Conservation (phyloP, 1,139 yeast species). For the Scheffersomyces titani region DNA sequence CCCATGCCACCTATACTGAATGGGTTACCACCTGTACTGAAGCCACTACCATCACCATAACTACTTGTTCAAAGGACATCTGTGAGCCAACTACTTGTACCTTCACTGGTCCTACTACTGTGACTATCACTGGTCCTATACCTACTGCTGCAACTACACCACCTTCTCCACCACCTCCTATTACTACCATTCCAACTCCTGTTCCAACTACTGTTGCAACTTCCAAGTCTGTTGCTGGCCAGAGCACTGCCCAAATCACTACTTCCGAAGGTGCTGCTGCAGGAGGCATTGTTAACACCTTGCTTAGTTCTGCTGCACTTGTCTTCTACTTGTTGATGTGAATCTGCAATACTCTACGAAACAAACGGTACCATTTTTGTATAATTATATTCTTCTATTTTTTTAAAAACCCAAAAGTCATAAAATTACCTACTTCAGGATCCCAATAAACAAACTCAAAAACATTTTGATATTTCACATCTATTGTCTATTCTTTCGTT, state of each 20-base stretch:
- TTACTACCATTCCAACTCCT: constrained; percentile 22
- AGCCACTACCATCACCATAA: constrained; percentile 16
- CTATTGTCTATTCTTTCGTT: background rate
- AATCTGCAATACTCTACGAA: too few relatives aligned
- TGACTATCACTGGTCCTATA: constrained; percentile 10
- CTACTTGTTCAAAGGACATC: constrained; percentile 12
- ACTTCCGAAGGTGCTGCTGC: background rate
- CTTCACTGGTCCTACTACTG: constrained; percentile 14
- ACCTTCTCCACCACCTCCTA: background rate
- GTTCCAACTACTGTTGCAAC: constrained; percentile 8
- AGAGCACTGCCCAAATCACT: background rate
- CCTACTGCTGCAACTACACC: background rate
- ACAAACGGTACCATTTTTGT: too few relatives aligned
- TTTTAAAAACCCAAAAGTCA: too few relatives aligned
- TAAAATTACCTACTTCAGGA: background rate
- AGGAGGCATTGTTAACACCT: background rate
- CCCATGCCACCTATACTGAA: constrained; percentile 16
- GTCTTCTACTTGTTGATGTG: background rate
- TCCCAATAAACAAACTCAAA: background rate
- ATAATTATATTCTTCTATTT: too few relatives aligned
- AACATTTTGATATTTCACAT: background rate
- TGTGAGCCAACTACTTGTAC: constrained; percentile 15
- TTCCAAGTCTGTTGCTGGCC: constrained; percentile 2
- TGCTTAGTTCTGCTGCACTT: background rate
- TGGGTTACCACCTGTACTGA: constrained; percentile 21